Base-by-base conservation (phyloP, 176 grass and related monocot species). In the Carex scoparia region DNA sequence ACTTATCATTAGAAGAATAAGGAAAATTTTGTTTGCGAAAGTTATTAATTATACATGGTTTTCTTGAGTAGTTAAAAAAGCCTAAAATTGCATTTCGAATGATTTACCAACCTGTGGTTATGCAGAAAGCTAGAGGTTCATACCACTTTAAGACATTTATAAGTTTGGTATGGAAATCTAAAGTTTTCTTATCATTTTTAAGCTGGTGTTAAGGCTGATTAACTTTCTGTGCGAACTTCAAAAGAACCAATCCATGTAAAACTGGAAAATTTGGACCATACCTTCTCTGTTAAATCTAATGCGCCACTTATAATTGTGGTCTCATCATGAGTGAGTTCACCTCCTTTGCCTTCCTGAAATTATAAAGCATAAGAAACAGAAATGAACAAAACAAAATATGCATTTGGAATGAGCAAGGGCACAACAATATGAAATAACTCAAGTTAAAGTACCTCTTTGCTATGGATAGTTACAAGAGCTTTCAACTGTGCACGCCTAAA, bases 301-400 rank as follows among this genome's bases (percentile, higher is more conserved):
- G 97, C 97, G 84, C 97, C 97, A 77, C 97, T 99, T 87, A 99
- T 99, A 84, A 99, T 99, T 84, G 93, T 99, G 78, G 97, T 99
- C 86, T 99, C 97, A 73, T 99, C 97, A 87, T 96, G 97, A 48
- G 97, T 99, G 85, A 99, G 93, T 78, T 99, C 97, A 65, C 97
- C 97, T 85, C 97, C 97, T 88, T 99, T 99, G 55, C 97, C 97
- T 84, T 91, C 97, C 97, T 99, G 69, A 85, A 86, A 92, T 30
- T 4, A 67, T 80, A 92, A 67, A 86, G n/a, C 18, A 62, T 31
- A 54, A 60, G 35, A 80, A 66, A 69, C 69, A 65, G 73, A 49
- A 61, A 42, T 10, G 15, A 86, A 58, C 3, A 67, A 48, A 81
- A 81, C 75, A 69, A 68, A 59, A 48, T 68, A 53, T 33, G 6